These are phyloP conservation scores for Tympanopsis confertula DNA, from an alignment of 2,329 filamentous ascomycete genomes.

Conservation along the genomic window DNA sequence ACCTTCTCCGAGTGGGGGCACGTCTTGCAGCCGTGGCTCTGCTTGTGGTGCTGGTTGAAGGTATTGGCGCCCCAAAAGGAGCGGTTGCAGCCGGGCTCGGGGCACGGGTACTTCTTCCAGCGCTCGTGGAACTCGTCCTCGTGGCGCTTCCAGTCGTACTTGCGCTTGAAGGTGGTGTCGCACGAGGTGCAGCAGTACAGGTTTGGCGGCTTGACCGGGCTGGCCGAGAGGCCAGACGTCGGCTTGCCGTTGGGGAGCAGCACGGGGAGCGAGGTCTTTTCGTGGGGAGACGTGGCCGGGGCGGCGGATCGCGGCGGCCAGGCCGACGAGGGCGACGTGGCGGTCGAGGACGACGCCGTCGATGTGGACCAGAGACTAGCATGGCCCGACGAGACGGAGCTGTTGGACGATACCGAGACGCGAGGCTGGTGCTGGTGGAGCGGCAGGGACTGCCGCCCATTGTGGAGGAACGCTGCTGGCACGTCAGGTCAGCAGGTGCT, in stretches of 20 bases:
- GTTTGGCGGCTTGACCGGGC: slow-evolving; percentile 25
- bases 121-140: slow-evolving; percentile 61
- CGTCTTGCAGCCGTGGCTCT: slow-evolving; percentile 51
- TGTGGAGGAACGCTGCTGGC: slow-evolving; percentile 15
- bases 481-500: background rate
- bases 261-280: background rate
- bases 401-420: slow-evolving; percentile 36
- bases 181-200: slow-evolving; percentile 45
- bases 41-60: slow-evolving; percentile 58
- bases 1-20: slow-evolving; percentile 55
- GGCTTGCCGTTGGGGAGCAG: slow-evolving; percentile 5
- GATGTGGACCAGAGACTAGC: slow-evolving; percentile 30
- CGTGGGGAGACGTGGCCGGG: slow-evolving; percentile 13
- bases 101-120: slow-evolving; percentile 56
- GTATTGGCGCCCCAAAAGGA: slow-evolving; percentile 59
- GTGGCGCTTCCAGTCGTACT: slow-evolving; percentile 60
- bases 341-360: slow-evolving; percentile 10
- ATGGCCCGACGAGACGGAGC: slow-evolving; percentile 35
- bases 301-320: slow-evolving; percentile 20
- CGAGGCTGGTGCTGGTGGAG: slow-evolving; percentile 23
- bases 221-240: slow-evolving; percentile 12
- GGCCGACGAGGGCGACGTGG: slow-evolving; percentile 16
- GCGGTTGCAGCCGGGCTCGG: slow-evolving; percentile 49
- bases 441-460: slow-evolving; percentile 22
- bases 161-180: slow-evolving; percentile 56